Evolutionary conservation across 192 early-diverging fungal species (phyloP).

Genomic region (Linnemannia exigua): DNA sequence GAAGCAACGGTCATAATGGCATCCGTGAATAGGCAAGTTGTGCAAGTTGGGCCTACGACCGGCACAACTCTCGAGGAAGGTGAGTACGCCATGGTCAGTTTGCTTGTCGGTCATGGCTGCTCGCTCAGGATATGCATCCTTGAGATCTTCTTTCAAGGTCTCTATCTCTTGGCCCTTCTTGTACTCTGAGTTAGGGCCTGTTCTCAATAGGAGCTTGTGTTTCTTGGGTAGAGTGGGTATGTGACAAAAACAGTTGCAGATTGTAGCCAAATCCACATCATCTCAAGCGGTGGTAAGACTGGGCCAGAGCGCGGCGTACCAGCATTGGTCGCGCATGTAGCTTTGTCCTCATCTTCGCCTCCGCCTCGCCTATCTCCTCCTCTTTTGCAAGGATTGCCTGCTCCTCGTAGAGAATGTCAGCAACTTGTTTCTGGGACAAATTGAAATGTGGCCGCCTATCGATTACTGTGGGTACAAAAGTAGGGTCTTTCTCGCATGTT

Average conservation of each 20-base stretch:
- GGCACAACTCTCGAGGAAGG: slow-evolving; percentile 4
- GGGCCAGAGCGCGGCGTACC: background rate
- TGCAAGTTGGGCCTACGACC: slow-evolving; percentile 8
- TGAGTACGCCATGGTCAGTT: slow-evolving; percentile 4
- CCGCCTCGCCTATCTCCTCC: slow-evolving; percentile 9
- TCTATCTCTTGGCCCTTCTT: slow-evolving; percentile 9
- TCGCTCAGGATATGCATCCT: slow-evolving; percentile 6
- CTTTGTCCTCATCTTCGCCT: background rate
- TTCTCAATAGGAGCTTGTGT: slow-evolving; percentile 6
- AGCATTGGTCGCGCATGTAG: background rate
- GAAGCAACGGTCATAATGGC: background rate
- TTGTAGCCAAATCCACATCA: background rate
- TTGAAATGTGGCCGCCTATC: background rate
- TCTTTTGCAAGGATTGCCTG: background rate
- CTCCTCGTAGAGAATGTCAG: background rate
- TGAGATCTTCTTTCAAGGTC: background rate
- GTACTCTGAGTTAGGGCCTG: background rate
- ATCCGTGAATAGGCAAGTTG: background rate
- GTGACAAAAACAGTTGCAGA: background rate
- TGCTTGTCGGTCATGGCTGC: background rate
- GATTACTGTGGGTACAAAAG: background rate
- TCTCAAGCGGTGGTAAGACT: slow-evolving; percentile 4
- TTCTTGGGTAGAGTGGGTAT: background rate
- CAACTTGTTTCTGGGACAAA: background rate
- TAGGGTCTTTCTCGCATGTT: background rate